phyloP scores from a whole-genome alignment of 2,329 filamentous ascomycete species.

The Paraphaeosphaeria sporulosa region DNA sequence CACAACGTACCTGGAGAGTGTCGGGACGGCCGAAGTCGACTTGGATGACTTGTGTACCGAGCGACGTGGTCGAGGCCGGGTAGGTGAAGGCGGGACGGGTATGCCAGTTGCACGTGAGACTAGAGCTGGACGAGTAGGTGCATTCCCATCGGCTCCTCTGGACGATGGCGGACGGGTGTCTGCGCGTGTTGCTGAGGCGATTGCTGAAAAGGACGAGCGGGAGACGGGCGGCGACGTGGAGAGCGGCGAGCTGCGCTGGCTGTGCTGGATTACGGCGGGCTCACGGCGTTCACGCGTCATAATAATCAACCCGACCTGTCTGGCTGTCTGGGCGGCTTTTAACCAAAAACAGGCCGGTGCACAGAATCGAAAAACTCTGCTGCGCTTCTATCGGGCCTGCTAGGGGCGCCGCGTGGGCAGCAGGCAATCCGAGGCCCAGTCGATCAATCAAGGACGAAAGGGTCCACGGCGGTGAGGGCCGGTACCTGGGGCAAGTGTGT shows the following conservation, averaged over 20 bases:
- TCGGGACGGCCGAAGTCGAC: constrained; percentile 54
- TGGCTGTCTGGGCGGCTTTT: constrained; percentile 41
- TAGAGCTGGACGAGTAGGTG: constrained; percentile 37
- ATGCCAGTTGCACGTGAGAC: constrained; percentile 42
- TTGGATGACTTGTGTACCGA: constrained; percentile 40
- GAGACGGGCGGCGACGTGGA: constrained; percentile 18
- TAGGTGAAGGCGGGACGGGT: constrained; percentile 25
- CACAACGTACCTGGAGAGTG: constrained; percentile 49
- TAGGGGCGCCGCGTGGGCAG: constrained; percentile 22
- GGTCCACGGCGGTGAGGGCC: constrained; percentile 2
- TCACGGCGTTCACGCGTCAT: constrained; percentile 39
- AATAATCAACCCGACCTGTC: constrained; percentile 41
- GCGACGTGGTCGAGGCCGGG: constrained; percentile 30
- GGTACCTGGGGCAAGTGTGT: not conserved
- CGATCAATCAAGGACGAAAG: constrained; percentile 26
- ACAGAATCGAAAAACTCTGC: constrained; percentile 45
- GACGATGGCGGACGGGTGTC: constrained; percentile 3
- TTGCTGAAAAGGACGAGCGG: constrained; percentile 14
- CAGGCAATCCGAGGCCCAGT: constrained; percentile 26
- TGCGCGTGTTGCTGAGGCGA: not conserved
- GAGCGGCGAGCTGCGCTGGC: constrained; percentile 24
- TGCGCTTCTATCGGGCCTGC: constrained; percentile 41
- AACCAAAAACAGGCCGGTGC: constrained; percentile 40
- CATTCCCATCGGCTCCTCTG: constrained; percentile 34
- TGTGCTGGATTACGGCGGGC: constrained; percentile 12